Conservation (phyloP, 2,329 filamentous ascomycete species). For the Penicillium sp. region DNA sequence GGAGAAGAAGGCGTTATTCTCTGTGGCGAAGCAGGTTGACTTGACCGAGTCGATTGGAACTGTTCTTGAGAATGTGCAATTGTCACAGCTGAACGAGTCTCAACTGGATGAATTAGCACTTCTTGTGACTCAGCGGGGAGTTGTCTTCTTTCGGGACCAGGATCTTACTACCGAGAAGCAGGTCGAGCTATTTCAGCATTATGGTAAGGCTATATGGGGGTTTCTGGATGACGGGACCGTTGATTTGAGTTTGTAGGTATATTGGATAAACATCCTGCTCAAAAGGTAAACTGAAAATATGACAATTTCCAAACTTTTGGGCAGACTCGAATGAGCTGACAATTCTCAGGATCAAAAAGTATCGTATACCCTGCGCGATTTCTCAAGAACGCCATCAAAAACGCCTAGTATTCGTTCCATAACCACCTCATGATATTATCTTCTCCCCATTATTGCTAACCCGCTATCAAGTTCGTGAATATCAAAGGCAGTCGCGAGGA, state of each 20-base stretch:
- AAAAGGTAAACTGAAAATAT: too few species aligned
- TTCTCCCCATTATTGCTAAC: neutral
- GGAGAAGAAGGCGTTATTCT: constrained; percentile 41
- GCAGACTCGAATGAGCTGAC: neutral
- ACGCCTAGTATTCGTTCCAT: too few species aligned
- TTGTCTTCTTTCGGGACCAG: constrained; percentile 48
- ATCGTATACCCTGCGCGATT: neutral
- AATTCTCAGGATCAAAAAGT: constrained; percentile 2
- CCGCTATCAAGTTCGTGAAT: constrained; percentile 36
- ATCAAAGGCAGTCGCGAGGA: constrained; percentile 49
- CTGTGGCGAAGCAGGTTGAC: constrained; percentile 29
- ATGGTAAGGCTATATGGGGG: constrained; percentile 29
- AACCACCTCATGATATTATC: neutral
- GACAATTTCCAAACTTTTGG: too few species aligned
- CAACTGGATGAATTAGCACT: constrained; percentile 54
- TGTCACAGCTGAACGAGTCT: constrained; percentile 45
- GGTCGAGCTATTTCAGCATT: constrained; percentile 49
- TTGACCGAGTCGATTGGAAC: constrained; percentile 42
- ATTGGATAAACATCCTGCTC: constrained; percentile 10
- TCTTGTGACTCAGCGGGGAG: constrained; percentile 48
- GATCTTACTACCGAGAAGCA: constrained; percentile 36
- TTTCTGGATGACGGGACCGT: neutral
- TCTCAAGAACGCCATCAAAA: too few species aligned
- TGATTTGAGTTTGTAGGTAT: neutral
- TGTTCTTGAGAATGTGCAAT: constrained; percentile 41